These are phyloP conservation scores for Chalaropsis ovoidea DNA, from an alignment of 2,329 filamentous ascomycete genomes.

Conservation along the genomic window DNA sequence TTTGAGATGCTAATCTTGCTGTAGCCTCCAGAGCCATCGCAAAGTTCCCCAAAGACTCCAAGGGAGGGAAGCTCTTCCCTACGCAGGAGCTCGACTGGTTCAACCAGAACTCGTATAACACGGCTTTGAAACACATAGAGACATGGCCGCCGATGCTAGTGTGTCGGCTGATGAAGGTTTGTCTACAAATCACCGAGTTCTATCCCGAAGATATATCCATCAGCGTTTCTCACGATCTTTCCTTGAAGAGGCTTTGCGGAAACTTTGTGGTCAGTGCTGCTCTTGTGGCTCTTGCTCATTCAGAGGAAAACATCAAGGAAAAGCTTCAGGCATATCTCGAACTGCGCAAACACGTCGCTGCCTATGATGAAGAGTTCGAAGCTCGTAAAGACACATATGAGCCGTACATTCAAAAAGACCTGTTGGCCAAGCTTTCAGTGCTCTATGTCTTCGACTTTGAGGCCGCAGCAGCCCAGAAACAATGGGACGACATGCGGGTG, in stretches of 20 bases:
- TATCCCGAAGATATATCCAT: conserved; percentile 41
- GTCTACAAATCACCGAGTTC: conserved; percentile 42
- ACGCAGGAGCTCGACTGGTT: conserved; percentile 70
- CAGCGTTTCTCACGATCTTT: conserved; percentile 40
- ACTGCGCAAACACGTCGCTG: conserved; percentile 49
- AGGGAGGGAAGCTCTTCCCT: conserved; percentile 46
- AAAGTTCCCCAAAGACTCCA: conserved; percentile 33
- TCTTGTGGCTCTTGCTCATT: conserved; percentile 43
- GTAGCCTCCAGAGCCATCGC: conserved; percentile 37
- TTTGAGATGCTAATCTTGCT: conserved; percentile 21
- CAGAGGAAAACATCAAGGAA: conserved; percentile 39
- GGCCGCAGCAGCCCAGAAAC: conserved; percentile 53
- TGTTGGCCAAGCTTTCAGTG: conserved; percentile 52
- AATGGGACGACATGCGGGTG: conserved; percentile 54
- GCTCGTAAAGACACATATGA: conserved; percentile 20
- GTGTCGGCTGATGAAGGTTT: conserved; percentile 46
- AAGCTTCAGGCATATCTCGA: conserved; percentile 53
- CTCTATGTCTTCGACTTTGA: conserved; percentile 73
- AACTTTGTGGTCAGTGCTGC: conserved; percentile 54
- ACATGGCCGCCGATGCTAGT: conserved; percentile 45
- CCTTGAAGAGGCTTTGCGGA: conserved; percentile 55
- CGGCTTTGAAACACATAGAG: conserved; percentile 53
- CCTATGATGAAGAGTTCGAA: conserved; percentile 40
- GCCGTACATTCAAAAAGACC: conserved; percentile 35
- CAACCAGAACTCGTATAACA: conserved; percentile 69